A percentile compares a stretch with the other conserved stretches of the same genome.
Evolutionary conservation across 2,329 filamentous ascomycete genomes (phyloP).

Genomic region (Myrmaecium sp.): DNA sequence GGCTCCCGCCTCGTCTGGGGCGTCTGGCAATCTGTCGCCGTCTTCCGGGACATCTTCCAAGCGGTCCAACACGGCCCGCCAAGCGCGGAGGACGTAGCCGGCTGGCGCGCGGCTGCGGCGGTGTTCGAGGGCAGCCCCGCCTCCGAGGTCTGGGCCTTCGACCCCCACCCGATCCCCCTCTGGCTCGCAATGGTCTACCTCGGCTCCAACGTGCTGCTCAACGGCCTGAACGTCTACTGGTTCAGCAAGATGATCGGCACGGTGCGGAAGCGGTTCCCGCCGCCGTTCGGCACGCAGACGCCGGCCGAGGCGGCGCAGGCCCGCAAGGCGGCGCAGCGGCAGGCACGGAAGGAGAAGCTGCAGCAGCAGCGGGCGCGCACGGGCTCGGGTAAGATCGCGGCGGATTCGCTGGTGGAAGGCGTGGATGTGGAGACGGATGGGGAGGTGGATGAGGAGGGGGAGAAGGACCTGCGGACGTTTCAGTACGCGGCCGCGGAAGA

Average conservation of each 20-base stretch:
- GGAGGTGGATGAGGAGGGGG: slow-evolving; percentile 7
- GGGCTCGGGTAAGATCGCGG: slow-evolving; percentile 7
- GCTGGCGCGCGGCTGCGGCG: slow-evolving; percentile 4
- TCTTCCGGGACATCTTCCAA: slow-evolving; percentile 49
- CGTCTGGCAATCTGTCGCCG: slow-evolving; percentile 48
- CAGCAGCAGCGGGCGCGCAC: slow-evolving; percentile 9
- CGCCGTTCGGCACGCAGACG: slow-evolving; percentile 31
- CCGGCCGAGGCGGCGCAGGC: slow-evolving; percentile 6
- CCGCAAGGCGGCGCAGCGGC: background rate
- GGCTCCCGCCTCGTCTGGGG: slow-evolving; percentile 63
- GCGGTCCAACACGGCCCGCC: slow-evolving; percentile 16
- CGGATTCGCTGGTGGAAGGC: slow-evolving; percentile 6
- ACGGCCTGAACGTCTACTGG: slow-evolving; percentile 69
- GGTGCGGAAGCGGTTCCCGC: slow-evolving; percentile 57
- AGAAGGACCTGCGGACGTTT: slow-evolving; percentile 8
- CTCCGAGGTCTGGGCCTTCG: background rate
- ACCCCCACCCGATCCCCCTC: slow-evolving; percentile 33
- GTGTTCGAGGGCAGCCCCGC: slow-evolving; percentile 22
- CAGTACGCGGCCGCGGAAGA: too few species aligned
- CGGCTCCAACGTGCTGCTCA: slow-evolving; percentile 53
- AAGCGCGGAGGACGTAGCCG: slow-evolving; percentile 2
- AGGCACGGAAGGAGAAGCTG: slow-evolving; percentile 1
- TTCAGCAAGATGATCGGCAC: slow-evolving; percentile 75
- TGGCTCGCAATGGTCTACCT: slow-evolving; percentile 58
- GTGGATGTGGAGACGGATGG: slow-evolving; percentile 7